Evolutionary conservation across 495 filamentous ascomycete species (phyloP).

Genomic region (Bathelium albidoporum): DNA sequence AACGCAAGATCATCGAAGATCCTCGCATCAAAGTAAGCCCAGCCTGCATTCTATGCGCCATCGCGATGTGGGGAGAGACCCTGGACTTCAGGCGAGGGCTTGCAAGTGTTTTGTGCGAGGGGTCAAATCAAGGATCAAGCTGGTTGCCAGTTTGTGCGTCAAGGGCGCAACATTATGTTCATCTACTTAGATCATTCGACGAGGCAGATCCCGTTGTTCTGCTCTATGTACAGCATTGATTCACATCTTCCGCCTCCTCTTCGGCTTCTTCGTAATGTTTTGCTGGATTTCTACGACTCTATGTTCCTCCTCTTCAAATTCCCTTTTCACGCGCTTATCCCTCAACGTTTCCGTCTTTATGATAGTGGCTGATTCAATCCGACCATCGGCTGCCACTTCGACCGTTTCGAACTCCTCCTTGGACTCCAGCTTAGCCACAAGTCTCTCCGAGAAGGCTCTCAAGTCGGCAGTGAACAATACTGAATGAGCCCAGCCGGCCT

Average conservation of each 20-base stretch:
- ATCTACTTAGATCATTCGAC: neutral
- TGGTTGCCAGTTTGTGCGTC: neutral
- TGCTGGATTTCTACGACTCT: constrained; percentile 19
- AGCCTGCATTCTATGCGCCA: neutral
- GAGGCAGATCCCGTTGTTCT: neutral
- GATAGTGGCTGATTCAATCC: constrained; percentile 13
- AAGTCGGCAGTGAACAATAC: constrained; percentile 95
- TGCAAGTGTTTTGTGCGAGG: neutral
- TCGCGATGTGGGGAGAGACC: neutral
- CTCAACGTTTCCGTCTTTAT: constrained; percentile 8
- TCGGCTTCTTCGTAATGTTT: neutral
- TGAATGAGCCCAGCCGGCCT: constrained; percentile 95
- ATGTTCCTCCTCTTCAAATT: constrained; percentile 13
- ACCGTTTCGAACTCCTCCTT: constrained; percentile 30
- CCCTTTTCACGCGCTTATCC: constrained; percentile 19
- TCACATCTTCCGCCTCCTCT: neutral
- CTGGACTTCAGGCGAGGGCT: neutral
- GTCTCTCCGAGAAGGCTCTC: constrained; percentile 63
- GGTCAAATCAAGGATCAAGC: neutral
- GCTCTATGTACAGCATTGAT: neutral
- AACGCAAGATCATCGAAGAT: neutral
- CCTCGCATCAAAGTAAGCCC: neutral
- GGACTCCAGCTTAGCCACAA: constrained; percentile 43
- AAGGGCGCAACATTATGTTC: neutral
- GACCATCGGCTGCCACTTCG: constrained; percentile 23